Percentiles rank a stretch among this genome's conserved stretches.
Evolutionary conservation across 2,329 filamentous ascomycete species (phyloP).

Genomic region (Verticillium nonalfalfae): DNA sequence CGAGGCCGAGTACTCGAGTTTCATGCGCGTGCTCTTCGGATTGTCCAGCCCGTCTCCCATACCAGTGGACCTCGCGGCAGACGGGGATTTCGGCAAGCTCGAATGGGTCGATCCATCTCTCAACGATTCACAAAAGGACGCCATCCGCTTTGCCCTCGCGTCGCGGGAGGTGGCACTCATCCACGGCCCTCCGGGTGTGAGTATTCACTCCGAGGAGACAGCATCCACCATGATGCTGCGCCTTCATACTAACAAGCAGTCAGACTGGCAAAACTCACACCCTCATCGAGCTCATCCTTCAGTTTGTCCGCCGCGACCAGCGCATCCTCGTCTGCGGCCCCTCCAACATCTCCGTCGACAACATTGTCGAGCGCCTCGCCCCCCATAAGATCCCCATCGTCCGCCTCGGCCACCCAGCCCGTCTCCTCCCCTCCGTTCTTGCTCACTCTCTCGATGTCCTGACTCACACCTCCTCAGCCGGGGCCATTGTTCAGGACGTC

Average conservation of each 20-base stretch:
- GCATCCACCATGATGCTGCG: background rate
- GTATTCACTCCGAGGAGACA: conserved; percentile 13
- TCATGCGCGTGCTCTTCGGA: conserved; percentile 59
- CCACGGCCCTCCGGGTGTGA: conserved; percentile 81
- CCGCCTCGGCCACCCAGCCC: conserved; percentile 85
- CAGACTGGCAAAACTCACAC: conserved; percentile 95
- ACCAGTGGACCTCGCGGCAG: conserved; percentile 28
- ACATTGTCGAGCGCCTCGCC: conserved; percentile 88
- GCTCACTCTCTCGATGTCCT: conserved; percentile 88
- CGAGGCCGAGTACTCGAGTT: conserved; percentile 50
- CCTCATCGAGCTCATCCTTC: conserved; percentile 89
- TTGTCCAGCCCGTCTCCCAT: conserved; percentile 45
- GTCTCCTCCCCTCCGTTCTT: conserved; percentile 80
- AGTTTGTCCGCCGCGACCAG: conserved; percentile 63
- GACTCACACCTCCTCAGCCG: conserved; percentile 84
- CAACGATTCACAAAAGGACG: conserved; percentile 62
- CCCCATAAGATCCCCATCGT: conserved; percentile 82
- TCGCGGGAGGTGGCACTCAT: conserved; percentile 81
- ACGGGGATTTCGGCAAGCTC: conserved; percentile 37
- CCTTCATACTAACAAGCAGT: background rate
- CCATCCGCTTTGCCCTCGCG: conserved; percentile 75
- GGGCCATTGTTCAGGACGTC: conserved; percentile 82
- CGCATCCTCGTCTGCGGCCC: conserved; percentile 89
- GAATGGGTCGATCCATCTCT: conserved; percentile 57
- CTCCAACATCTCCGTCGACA: conserved; percentile 96